Evolutionary conservation across 2,329 filamentous ascomycete species (phyloP), one percentile per base, ranked within the genome.

Genomic region (Neofusicoccum kwambonambiense): DNA sequence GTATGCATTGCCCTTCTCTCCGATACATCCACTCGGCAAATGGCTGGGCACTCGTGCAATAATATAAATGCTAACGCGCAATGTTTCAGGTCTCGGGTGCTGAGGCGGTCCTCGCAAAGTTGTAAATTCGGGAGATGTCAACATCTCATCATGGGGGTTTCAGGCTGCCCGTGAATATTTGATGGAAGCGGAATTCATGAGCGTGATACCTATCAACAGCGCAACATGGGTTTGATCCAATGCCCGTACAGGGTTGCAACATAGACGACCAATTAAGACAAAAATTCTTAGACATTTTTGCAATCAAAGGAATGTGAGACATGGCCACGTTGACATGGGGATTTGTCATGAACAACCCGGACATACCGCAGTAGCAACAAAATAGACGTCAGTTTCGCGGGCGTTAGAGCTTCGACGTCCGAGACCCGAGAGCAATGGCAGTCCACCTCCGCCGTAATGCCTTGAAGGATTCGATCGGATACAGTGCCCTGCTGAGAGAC

Each of bases 61-160:
- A 31, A 31, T 45, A 39, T n/a, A 34, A 34, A n/a, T 13, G 75
- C 74, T 72, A 74, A 77, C 69, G 65, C 70, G 67, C 70, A 13
- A 4, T 47, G 42, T 60, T 75, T 42, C 72, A 84, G 77, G 80
- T 84, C 65, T 81, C 79, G 41, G 77, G 78, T 39, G 82, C 79
- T 62, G 81, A 83, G 22, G 75, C 80, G 65, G 77, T 84, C 57
- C 75, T 82, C 61, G 74, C 81, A 54, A 82, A 83, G 74, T 73
- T 84, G 70, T 84, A 75, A 72, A 15, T 27, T 6, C 5, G 12
- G 13, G 42, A 50, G 31, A 11, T 19, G 27, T 35, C n/a, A 22
- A 15, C 17, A 51, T 44, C 13, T 31, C 34, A 19, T 27, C 22
- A 45, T 47, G 22, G 39, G 27, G 27, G n/a, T 22, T 41, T n/a